Base-by-base conservation (phyloP, 106 monocot species). In the Iris macrosiphon region DNA sequence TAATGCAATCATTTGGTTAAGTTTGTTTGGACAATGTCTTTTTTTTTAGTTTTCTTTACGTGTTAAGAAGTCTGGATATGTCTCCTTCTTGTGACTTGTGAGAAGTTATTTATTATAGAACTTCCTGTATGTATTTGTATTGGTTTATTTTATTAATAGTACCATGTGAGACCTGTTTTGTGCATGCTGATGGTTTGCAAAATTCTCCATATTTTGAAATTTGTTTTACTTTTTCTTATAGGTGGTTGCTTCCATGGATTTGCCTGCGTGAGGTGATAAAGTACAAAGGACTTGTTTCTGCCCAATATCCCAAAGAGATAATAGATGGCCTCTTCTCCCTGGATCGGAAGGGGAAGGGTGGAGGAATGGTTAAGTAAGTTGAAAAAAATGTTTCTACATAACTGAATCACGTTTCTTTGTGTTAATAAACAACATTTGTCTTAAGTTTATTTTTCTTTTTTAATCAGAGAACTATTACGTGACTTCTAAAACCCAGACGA, bases 231-330 rank as follows among this genome's bases (percentile, higher is more conserved):
- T 11, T 57, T 22, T 57, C 11, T 3, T n/a, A 1, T 35, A 66
- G 66, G 88, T 94, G 12, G 94, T 94, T 28, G 94, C 88, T 6
- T 89, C 84, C 0, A 89, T 89, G 84, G 94, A 94, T 53, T 94
- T 88, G 94, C 94, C 94, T 3, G n/a, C n/a, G n/a, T n/a, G 58
- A 67, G 27, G 59, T 88, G 0, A 85, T 85, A 9, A 78, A 79
- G 25, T 94, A 89, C 43, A 72, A 63, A 44, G 69, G 76, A 24
- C 55, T 89, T 25, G 69, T 89, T 10, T 89, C 81, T 52, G 75
- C 88, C 17, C 94, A 94, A 52, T 14, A 25, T 13, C 83, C 89
- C 6, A 52, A 82, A 43, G 94, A 89, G 58, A 89, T 88, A 0
- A 94, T 94, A 38, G n/a, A 59, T 23, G 93, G 85, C 31, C 64